phyloP scores from a whole-genome alignment of 1,139 yeast genomes.

The Zygosaccharomyces sapae region DNA sequence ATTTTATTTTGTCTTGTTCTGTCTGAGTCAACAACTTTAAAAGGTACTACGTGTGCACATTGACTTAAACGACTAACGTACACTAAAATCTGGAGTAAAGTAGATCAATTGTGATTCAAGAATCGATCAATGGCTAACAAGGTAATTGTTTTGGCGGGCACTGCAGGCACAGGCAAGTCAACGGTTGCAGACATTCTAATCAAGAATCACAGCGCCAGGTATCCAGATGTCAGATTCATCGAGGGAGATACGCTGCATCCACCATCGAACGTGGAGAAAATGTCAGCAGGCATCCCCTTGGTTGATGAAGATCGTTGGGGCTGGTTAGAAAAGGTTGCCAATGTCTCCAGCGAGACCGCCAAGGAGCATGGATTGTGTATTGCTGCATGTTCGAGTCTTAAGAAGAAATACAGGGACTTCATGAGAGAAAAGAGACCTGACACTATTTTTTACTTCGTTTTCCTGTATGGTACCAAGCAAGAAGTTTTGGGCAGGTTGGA shows the following conservation, averaged over 20 bases:
- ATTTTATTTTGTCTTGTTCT: background rate
- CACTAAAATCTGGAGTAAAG: conserved; percentile 2
- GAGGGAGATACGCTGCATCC: conserved; percentile 90
- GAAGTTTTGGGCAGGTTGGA: conserved; percentile 57
- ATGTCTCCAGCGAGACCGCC: conserved; percentile 40
- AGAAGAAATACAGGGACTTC: conserved; percentile 62
- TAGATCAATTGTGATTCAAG: conserved; percentile 2
- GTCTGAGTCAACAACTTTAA: background rate
- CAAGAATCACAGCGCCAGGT: conserved; percentile 15
- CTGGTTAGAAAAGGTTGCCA: conserved; percentile 63
- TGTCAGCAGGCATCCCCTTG: conserved; percentile 75
- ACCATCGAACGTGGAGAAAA: conserved; percentile 65
- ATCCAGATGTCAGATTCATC: conserved; percentile 49
- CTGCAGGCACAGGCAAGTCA: conserved; percentile 91
- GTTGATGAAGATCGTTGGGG: conserved; percentile 89
- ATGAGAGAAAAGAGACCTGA: conserved; percentile 41
- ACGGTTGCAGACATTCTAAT: conserved; percentile 64
- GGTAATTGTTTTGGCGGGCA: conserved; percentile 67
- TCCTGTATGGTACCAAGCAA: conserved; percentile 61
- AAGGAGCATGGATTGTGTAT: conserved; percentile 41
- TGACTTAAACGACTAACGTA: background rate
- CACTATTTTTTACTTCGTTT: conserved; percentile 55
- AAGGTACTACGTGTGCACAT: background rate
- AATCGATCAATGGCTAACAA: conserved; percentile 13
- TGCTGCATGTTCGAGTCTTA: conserved; percentile 82